phyloP scores from a whole-genome alignment of 2,329 filamentous ascomycete genomes.

The Graphilbum fragrans region DNA sequence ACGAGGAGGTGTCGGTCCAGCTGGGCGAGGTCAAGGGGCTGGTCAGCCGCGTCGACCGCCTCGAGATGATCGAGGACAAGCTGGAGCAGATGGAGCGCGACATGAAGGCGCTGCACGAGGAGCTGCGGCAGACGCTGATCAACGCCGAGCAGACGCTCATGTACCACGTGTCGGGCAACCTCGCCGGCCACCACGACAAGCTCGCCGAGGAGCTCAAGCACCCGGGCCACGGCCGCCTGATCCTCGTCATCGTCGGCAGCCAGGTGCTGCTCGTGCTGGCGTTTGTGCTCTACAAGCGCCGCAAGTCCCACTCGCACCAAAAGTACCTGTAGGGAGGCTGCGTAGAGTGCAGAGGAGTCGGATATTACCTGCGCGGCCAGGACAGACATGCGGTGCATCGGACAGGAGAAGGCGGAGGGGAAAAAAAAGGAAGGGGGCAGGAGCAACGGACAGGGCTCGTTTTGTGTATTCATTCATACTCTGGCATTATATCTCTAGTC shows the following conservation, averaged over 20 bases:
- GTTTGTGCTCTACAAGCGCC: conserved; percentile 71
- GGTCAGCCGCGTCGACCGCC: conserved; percentile 29
- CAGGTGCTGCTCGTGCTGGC: conserved; percentile 58
- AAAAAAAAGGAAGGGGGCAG: too few species aligned
- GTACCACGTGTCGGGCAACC: conserved; percentile 28
- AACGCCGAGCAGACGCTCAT: conserved; percentile 40
- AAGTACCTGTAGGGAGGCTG: conserved; percentile 61
- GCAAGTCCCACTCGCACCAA: conserved; percentile 67
- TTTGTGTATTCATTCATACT: too few species aligned
- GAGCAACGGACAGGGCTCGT: too few species aligned
- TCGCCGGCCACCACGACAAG: conserved; percentile 31
- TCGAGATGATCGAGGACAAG: conserved; percentile 30
- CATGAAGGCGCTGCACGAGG: conserved; percentile 42
- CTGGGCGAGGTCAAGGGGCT: conserved; percentile 33
- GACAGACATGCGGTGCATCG: neutral
- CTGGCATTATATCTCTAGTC: too few species aligned
- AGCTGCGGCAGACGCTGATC: conserved; percentile 36
- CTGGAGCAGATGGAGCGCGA: conserved; percentile 44
- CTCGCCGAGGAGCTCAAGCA: conserved; percentile 31
- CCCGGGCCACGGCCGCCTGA: conserved; percentile 38
- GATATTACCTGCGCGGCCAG: neutral
- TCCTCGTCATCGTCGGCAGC: conserved; percentile 61
- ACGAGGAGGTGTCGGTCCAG: conserved; percentile 38
- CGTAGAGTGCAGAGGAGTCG: too few species aligned
- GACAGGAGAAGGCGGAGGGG: neutral